Percentiles rank a stretch among this genome's conserved stretches.
Evolutionary conservation across 345 rosid species (phyloP).

Genomic region (Rhizophora mangle): DNA sequence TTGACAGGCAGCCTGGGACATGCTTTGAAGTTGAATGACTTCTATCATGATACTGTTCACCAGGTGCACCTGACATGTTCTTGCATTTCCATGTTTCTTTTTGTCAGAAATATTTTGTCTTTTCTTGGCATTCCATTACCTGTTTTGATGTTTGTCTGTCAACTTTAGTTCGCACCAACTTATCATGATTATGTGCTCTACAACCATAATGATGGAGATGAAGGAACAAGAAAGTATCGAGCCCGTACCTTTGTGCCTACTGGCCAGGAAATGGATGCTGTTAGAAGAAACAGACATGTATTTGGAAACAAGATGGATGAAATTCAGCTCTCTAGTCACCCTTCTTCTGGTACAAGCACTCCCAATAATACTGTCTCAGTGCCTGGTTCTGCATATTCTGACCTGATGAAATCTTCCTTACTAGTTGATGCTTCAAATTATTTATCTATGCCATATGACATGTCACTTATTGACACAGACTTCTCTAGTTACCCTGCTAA

Average conservation of each 20-base stretch:
- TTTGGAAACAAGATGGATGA: conserved; percentile 76
- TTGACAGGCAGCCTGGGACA: conserved; percentile 79
- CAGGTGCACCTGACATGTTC: conserved; percentile 47
- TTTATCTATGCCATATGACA: conserved; percentile 54
- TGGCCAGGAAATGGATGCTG: conserved; percentile 94
- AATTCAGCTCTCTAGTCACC: conserved; percentile 60
- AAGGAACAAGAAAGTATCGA: conserved; percentile 79
- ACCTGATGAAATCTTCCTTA: conserved; percentile 64
- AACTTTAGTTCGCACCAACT: conserved; percentile 80
- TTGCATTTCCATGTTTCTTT: not conserved
- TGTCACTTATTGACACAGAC: conserved; percentile 88
- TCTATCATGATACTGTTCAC: conserved; percentile 97
- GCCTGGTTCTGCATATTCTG: conserved; percentile 38
- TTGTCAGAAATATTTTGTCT: not conserved
- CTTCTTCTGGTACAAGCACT: conserved; percentile 65
- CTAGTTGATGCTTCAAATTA: conserved; percentile 62
- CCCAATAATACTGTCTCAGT: conserved; percentile 34
- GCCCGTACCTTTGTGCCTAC: conserved; percentile 97
- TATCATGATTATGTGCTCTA: conserved; percentile 97
- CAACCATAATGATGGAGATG: conserved; percentile 82
- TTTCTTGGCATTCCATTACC: not conserved
- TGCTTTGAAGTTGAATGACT: conserved; percentile 87
- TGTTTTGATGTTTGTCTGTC: not conserved
- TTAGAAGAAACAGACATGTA: conserved; percentile 66
- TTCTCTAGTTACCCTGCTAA: conserved; percentile 69